Percentiles rank a stretch among this genome's conserved stretches.
Evolutionary conservation across 2,329 filamentous ascomycete species (phyloP).

Genomic region (Alternaria conjuncta): DNA sequence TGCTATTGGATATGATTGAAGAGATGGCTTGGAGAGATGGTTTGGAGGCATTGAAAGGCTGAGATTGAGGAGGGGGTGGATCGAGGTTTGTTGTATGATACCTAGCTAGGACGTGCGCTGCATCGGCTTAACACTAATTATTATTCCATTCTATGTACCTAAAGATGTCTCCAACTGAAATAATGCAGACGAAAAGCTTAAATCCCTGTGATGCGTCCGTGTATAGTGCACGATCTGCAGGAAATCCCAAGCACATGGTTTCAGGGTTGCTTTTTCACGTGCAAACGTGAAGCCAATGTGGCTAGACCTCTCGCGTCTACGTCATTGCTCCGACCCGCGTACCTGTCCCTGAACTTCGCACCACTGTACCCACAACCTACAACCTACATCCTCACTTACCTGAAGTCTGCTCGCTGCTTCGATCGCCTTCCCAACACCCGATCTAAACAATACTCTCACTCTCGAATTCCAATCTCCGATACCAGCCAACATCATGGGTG

Average conservation of each 20-base stretch:
- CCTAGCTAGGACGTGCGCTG: conserved; percentile 8
- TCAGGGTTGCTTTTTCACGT: conserved; percentile 5
- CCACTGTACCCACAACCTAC: background rate
- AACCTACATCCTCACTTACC: background rate
- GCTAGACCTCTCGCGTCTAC: conserved; percentile 21
- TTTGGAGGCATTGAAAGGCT: background rate
- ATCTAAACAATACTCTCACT: background rate
- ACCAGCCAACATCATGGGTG: conserved; percentile 27
- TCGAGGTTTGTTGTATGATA: conserved; percentile 13
- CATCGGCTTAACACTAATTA: conserved; percentile 7
- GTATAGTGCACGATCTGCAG: background rate
- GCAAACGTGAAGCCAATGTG: conserved; percentile 22
- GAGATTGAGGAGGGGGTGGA: background rate
- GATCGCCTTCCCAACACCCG: background rate
- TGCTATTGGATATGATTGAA: background rate
- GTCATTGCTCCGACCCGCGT: conserved; percentile 19
- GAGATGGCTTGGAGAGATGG: background rate
- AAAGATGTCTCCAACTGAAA: background rate
- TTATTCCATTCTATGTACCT: background rate
- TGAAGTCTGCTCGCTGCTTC: background rate
- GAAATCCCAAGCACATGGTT: background rate
- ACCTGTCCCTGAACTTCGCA: conserved; percentile 1
- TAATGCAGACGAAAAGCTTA: background rate
- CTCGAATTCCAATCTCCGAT: background rate
- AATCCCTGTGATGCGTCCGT: background rate